Evolutionary conservation across 2,329 filamentous ascomycete genomes (phyloP), one percentile per base, ranked within the genome.

Genomic region (Scedosporium aurantiacum): DNA sequence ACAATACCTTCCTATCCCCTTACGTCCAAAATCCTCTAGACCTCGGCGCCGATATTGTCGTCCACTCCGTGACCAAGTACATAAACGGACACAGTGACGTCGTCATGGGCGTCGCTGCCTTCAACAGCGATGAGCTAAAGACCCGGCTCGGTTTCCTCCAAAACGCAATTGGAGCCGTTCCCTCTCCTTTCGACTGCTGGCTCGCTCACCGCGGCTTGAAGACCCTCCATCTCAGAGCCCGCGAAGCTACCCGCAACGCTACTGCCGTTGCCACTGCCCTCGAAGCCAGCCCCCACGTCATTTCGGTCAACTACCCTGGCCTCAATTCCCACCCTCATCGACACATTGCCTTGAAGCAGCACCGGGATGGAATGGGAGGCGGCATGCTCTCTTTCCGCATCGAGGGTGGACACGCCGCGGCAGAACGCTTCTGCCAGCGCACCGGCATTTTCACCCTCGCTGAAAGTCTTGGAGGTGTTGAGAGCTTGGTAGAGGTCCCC

Each of bases 351-450:
- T 72, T 87, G 69, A 91, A 90, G 77, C 94, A 99, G 78, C 94
- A 99, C 78, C 89, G 94, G 67, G 83, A 95, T 68, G 94, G 89
- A 64, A 88, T 97, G 82, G 94, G 94, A 63, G 94, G 94, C 67
- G 94, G 94, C 64, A 99, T 99, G 94, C 85, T 99, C 52, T 93
- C 89, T 63, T 99, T 99, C 86, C 88, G 94, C 66, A 90, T 99
- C 74, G 84, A 85, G 66, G 94, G 93, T 62, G 94, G 94, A 41
- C 84, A 91, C 70, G 82, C 81, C 55, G 93, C 93, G 1, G 94
- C 94, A 14, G 89, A 95, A 76, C 83, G 86, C 60, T 99, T 99
- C 83, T 97, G 94, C 81, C 87, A 94, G 75, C 78, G 82, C 63
- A 97, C 92, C 52, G 85, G 85, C 70, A 86, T 99, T 73, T 97